Evolutionary conservation across 2,329 filamentous ascomycete species (phyloP).

Genomic region (Dactylonectria macrodidyma): DNA sequence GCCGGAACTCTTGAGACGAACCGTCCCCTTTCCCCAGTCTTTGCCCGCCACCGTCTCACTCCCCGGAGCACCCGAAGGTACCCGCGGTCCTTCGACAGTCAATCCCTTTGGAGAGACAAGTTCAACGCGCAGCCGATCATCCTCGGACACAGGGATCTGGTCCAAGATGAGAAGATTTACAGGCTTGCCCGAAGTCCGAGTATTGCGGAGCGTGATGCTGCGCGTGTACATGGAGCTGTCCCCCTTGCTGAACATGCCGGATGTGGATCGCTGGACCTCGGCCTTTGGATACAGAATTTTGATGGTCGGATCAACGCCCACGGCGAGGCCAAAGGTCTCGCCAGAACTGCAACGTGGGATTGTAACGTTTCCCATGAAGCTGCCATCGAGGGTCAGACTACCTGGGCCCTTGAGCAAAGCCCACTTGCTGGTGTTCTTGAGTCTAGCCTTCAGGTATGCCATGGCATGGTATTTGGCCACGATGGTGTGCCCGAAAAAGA

Average conservation of each 20-base stretch:
- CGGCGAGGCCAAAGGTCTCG: slow-evolving; percentile 65
- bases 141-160: slow-evolving; percentile 74
- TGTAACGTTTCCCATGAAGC: slow-evolving; percentile 70
- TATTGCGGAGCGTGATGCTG: slow-evolving; percentile 66
- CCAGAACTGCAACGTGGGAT: slow-evolving; percentile 71
- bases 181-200: slow-evolving; percentile 55
- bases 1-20: slow-evolving; percentile 68
- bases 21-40: slow-evolving; percentile 69
- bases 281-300: slow-evolving; percentile 69
- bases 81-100: slow-evolving; percentile 53
- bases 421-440: slow-evolving; percentile 70
- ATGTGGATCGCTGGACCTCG: slow-evolving; percentile 65
- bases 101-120: slow-evolving; percentile 66
- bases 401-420: slow-evolving; percentile 69
- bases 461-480: slow-evolving; percentile 73
- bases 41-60: slow-evolving; percentile 49
- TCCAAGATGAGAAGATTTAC: slow-evolving; percentile 69
- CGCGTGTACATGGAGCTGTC: slow-evolving; percentile 66
- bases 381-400: slow-evolving; percentile 74
- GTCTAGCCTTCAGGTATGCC: slow-evolving; percentile 71
- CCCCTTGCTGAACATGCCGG: slow-evolving; percentile 69
- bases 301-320: slow-evolving; percentile 74
- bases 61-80: slow-evolving; percentile 54
- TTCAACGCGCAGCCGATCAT: slow-evolving; percentile 69
- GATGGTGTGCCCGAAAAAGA: slow-evolving; percentile 70